Conservation (phyloP, 2,329 filamentous ascomycete genomes). For the Neonectria faginata region DNA sequence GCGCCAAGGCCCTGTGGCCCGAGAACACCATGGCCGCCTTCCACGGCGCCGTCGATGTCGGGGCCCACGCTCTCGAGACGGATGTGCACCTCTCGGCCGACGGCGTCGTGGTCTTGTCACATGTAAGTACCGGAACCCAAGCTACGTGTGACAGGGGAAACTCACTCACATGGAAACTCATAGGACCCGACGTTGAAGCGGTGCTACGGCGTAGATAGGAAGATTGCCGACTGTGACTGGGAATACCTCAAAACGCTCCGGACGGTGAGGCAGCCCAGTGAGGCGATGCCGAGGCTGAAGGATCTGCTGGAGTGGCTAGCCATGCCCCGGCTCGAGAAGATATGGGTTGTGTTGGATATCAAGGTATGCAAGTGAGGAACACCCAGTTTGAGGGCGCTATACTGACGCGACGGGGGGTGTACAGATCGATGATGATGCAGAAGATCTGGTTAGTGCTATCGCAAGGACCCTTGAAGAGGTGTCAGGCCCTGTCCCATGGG, state of each 20-base stretch:
- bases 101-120: constrained; percentile 85
- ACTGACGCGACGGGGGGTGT: constrained; percentile 25
- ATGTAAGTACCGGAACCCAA: constrained; percentile 64
- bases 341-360: constrained; percentile 90
- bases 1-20: constrained; percentile 80
- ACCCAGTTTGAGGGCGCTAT: background rate
- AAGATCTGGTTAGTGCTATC: constrained; percentile 77
- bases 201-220: constrained; percentile 81
- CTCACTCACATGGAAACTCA: background rate
- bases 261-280: constrained; percentile 74
- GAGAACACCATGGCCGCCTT: constrained; percentile 91
- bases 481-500: constrained; percentile 70
- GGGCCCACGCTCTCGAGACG: constrained; percentile 86
- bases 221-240: constrained; percentile 82
- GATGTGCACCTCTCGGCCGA: constrained; percentile 88
- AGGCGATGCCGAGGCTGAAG: constrained; percentile 77
- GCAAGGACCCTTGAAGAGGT: constrained; percentile 71
- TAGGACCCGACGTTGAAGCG: constrained; percentile 82
- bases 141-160: too few species aligned
- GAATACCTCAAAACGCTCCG: constrained; percentile 74
- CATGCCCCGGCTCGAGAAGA: constrained; percentile 70
- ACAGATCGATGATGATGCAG: constrained; percentile 76
- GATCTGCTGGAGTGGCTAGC: constrained; percentile 82
- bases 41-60: constrained; percentile 76
- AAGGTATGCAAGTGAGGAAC: constrained; percentile 67